Evolutionary conservation across 208 protist genomes (phyloP).

Genomic region (Porcisia hertigi): DNA sequence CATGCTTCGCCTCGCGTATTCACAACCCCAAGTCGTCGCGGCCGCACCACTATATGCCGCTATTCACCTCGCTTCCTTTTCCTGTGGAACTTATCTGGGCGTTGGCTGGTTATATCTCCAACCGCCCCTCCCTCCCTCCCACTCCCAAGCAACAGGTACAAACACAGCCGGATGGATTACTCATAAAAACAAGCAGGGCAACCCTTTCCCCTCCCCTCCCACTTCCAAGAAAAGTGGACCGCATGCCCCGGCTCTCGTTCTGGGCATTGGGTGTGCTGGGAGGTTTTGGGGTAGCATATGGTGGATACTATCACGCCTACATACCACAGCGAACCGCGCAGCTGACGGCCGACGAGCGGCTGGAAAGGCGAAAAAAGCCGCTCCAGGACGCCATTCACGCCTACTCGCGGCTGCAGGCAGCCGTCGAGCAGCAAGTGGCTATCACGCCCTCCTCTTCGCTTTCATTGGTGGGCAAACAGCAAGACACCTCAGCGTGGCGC

Average conservation of each 20-base stretch:
- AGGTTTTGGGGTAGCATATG: conserved; percentile 32
- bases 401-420: conserved; percentile 22
- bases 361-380: conserved; percentile 15
- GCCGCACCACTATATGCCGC: neutral
- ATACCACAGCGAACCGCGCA: conserved; percentile 24
- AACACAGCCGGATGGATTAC: neutral
- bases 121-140: neutral
- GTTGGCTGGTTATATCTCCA: neutral
- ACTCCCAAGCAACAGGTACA: conserved; percentile 1
- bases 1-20: neutral
- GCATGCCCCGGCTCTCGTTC: conserved; percentile 23
- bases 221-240: neutral
- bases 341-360: conserved; percentile 11
- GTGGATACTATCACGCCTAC: conserved; percentile 51
- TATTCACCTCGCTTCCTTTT: neutral
- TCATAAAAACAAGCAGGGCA: neutral
- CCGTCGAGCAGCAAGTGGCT: conserved; percentile 22
- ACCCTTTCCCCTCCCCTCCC: neutral
- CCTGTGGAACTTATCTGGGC: neutral
- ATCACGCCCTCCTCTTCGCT: neutral
- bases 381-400: conserved; percentile 27
- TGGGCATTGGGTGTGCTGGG: conserved; percentile 28
- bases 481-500: conserved; percentile 19
- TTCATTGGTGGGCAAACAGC: neutral
- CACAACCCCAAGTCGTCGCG: neutral